Evolutionary conservation across 345 rosid species (phyloP).

Genomic region (Citrus inodora): DNA sequence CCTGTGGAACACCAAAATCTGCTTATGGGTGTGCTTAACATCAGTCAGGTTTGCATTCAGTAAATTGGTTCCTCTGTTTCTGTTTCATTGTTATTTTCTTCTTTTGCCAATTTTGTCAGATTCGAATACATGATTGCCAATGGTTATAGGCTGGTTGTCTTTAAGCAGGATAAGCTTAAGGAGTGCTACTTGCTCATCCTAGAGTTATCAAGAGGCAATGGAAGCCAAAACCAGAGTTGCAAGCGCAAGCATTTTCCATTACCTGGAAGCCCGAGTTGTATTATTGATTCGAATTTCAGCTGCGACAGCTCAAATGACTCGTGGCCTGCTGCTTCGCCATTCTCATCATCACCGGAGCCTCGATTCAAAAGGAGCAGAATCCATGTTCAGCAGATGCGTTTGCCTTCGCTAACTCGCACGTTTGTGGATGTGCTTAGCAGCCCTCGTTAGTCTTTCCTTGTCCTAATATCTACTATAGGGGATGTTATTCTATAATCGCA

Average conservation of each 20-base stretch:
- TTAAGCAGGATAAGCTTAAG: constrained; percentile 52
- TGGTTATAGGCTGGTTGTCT: neutral
- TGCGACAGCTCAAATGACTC: constrained; percentile 63
- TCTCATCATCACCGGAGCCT: constrained; percentile 44
- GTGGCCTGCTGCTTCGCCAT: constrained; percentile 47
- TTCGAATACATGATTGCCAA: neutral
- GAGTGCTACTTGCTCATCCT: constrained; percentile 61
- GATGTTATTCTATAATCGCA: constrained; percentile 21
- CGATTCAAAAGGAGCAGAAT: constrained; percentile 58
- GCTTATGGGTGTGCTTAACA: constrained; percentile 55
- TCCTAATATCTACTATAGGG: constrained; percentile 21
- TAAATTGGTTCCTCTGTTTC: constrained; percentile 10
- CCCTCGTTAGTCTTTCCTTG: constrained; percentile 45
- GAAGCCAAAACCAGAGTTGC: constrained; percentile 28
- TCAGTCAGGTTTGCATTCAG: constrained; percentile 49
- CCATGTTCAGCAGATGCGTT: constrained; percentile 63
- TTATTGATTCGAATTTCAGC: constrained; percentile 56
- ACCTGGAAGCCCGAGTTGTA: constrained; percentile 56
- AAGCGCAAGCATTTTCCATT: constrained; percentile 43
- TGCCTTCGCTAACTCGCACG: constrained; percentile 56
- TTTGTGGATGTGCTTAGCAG: constrained; percentile 65
- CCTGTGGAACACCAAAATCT: constrained; percentile 51
- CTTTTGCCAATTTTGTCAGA: neutral
- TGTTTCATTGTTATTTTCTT: neutral
- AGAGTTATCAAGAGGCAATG: constrained; percentile 33